Evolutionary conservation across 116 monocot genomes (phyloP), one percentile per base, ranked within the genome.

Genomic region (Papilionanthe hybrid): DNA sequence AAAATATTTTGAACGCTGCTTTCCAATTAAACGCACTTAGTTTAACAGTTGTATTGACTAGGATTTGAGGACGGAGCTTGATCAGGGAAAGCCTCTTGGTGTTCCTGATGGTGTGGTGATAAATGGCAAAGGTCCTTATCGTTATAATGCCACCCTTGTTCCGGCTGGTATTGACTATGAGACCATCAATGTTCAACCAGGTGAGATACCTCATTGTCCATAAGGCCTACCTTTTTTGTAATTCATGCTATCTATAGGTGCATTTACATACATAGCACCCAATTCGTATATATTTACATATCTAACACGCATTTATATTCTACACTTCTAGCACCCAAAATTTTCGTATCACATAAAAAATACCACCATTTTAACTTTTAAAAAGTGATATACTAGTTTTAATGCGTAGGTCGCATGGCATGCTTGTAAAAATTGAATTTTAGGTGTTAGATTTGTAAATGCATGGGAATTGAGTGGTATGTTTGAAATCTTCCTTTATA

Each of bases 51-150:
- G 58, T 28, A 15, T 79, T 76, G 27, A 84, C 53, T 75, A 97
- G 96, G 93, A 87, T 72, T 82, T 98, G 83, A 92, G 90, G 87
- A 94, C 87, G 72, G 84, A 85, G 19, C 90, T 98, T 50, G 91
- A 98, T 79, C 80, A 87, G 79, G 94, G 93, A n/a, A 88, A 92
- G 79, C 83, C 85, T 72, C 86, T 98, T n/a, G 93, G 94, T 15
- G 86, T 94, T 81, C 98, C 98, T 3, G 91, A 98, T 84, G 94
- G 94, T 53, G 93, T 98, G 67, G 63, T 98, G 73, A 93, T 94
- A 29, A 98, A 98, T 66, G 98, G 98, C 25, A 98, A 91, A 72
- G 98, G 94, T 1, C 97, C 97, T 18, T 98, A 94, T 66, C 78
- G 81, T 49, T 98, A 98, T 60, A 92, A 98, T 69, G 80, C 58